Evolutionary conservation across 805 yeast genomes (phyloP).

Genomic region (Myxozyma neotropica): DNA sequence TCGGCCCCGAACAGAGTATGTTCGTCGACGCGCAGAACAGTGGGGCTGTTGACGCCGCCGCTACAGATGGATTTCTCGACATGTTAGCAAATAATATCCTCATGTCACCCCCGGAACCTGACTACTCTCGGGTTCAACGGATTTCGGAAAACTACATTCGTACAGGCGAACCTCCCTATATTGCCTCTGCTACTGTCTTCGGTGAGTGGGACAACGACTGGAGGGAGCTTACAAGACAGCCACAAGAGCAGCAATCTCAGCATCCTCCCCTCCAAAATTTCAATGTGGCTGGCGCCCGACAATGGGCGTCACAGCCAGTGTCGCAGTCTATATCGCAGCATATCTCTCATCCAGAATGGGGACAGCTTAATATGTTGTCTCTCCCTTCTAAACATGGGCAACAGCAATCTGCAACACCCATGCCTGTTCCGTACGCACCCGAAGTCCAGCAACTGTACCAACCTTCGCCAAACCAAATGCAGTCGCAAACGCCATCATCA

Average conservation of each 20-base stretch:
- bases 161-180: conserved; percentile 23
- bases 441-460: background rate
- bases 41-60: background rate
- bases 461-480: background rate
- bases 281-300: background rate
- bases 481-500: background rate
- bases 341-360: background rate
- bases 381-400: background rate
- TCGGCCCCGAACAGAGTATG: background rate
- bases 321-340: background rate
- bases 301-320: background rate
- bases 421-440: background rate
- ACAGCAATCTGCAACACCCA: background rate
- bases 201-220: conserved; percentile 17
- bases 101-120: conserved; percentile 11
- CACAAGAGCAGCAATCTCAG: background rate
- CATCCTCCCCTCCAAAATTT: background rate
- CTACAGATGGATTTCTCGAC: background rate
- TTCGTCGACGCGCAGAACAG: background rate
- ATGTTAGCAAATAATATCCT: conserved; percentile 4
- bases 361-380: background rate
- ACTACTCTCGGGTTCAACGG: conserved; percentile 10
- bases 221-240: background rate
- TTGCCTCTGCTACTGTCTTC: conserved; percentile 16
- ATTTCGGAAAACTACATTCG: conserved; percentile 17